Conservation (phyloP, 225 moss, liverwort and hornwort species). For the Straminergon stramineum region DNA sequence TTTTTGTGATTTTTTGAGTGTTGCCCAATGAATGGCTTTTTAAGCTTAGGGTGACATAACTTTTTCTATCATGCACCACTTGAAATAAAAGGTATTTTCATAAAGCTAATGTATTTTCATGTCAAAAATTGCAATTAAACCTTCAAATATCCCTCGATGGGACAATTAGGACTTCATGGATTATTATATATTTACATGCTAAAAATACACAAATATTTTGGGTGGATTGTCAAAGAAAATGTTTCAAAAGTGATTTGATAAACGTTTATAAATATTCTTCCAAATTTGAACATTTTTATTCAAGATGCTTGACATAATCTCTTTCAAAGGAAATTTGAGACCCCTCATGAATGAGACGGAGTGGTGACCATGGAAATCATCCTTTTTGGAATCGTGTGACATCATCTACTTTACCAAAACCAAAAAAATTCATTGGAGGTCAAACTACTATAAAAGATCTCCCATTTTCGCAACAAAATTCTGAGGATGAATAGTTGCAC, state of each 20-base stretch:
- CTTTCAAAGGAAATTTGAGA: not conserved
- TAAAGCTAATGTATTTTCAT: not conserved
- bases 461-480: too few relatives aligned
- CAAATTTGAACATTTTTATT: not conserved
- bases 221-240: not conserved
- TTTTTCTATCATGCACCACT: accelerated
- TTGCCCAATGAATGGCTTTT: not conserved
- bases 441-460: too few relatives aligned
- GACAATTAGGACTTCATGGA: not conserved
- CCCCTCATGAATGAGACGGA: too few relatives aligned
- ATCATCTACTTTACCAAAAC: too few relatives aligned
- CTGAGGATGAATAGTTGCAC: too few relatives aligned
- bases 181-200: not conserved
- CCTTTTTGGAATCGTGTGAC: too few relatives aligned
- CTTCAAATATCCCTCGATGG: accelerated
- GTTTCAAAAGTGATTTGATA: not conserved
- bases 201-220: not conserved
- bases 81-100: not conserved
- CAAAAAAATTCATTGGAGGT: too few relatives aligned
- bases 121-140: not conserved
- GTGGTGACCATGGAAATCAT: too few relatives aligned
- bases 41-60: accelerated
- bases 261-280: too few relatives aligned
- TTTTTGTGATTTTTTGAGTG: not conserved
- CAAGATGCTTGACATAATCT: not conserved